Evolutionary conservation across 176 grass and related monocot species (phyloP).

Genomic region (Bothriochloa decipiens): DNA sequence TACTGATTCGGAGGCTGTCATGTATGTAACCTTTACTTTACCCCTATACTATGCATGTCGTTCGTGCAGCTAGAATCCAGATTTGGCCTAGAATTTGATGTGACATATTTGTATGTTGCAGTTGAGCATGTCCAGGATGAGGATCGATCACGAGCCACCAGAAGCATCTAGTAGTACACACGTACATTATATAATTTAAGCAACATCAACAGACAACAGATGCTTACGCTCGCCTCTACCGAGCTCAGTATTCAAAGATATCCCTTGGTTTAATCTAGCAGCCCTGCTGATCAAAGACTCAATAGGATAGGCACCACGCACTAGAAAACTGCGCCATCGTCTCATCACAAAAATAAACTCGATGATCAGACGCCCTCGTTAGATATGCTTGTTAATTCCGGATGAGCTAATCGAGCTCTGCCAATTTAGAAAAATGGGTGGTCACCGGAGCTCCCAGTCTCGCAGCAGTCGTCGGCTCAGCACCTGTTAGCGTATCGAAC

Average conservation of each 20-base stretch:
- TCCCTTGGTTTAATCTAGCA: slow-evolving; percentile 32
- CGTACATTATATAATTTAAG: neutral
- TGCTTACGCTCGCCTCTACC: slow-evolving; percentile 26
- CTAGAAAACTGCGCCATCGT: slow-evolving; percentile 10
- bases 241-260: slow-evolving; percentile 39
- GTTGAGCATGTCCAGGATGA: neutral
- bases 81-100: neutral
- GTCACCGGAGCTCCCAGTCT: neutral
- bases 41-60: neutral
- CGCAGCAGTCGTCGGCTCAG: neutral
- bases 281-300: neutral
- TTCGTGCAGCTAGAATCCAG: slow-evolving; percentile 23
- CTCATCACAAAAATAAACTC: neutral
- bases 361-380: slow-evolving; percentile 1
- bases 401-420: slow-evolving; percentile 39
- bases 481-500: neutral
- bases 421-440: slow-evolving; percentile 15
- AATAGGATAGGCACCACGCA: neutral
- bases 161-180: slow-evolving; percentile 23
- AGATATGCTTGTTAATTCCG: slow-evolving; percentile 52
- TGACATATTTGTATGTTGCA: neutral
- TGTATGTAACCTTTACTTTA: no score
- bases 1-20: neutral
- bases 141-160: neutral
- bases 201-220: neutral